Base-by-base conservation (phyloP, 305 asterid genomes). In the Galium porrigens region DNA sequence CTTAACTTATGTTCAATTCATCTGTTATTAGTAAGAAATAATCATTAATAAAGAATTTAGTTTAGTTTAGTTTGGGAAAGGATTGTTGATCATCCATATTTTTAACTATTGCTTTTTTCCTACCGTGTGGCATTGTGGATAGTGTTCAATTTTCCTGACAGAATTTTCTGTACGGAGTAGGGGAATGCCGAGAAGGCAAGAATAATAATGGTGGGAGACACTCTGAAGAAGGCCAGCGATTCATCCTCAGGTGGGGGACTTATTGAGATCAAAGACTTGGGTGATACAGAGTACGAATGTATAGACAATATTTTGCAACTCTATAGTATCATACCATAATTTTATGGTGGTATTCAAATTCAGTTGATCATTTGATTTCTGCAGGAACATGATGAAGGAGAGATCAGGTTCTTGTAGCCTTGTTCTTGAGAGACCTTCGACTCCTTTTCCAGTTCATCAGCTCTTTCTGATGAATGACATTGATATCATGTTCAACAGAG, bases 101-200 rank as follows among this genome's bases (percentile, higher is more conserved):
- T 42, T 11, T 46, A 0, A 15, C 12, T 14, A 0, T 15, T 15
- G 22, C 2, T 0, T 48, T 48, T 48, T 48, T 22, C 2, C 51
- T 44, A 14, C 49, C 5, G 51, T 3, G 0, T 10, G n/a, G 51
- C 22, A 48, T 48, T 48, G 12, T n/a, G 22, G 53, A 48, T 48
- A 0, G 6, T 48, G 15, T 12, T 12, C 51, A 14, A 51, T 51
- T 70, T 22, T 46, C 36, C 20, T 20, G 20, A 48, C 20, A n/a
- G 25, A 62, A 57, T 49, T 64, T 64, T 58, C 18, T 32, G 49
- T 9, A 62, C 44, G 63, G 39, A 79, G 69, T 61, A 92, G 99
- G 95, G 96, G 46, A 88, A 92, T 78, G 99, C 99, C 69, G 99
- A 92, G 82, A 92, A 84, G 76, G 83, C 96, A 61, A 83, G 96